Evolutionary conservation across 2,329 filamentous ascomycete species (phyloP).

Genomic region (Apiospora aurea): DNA sequence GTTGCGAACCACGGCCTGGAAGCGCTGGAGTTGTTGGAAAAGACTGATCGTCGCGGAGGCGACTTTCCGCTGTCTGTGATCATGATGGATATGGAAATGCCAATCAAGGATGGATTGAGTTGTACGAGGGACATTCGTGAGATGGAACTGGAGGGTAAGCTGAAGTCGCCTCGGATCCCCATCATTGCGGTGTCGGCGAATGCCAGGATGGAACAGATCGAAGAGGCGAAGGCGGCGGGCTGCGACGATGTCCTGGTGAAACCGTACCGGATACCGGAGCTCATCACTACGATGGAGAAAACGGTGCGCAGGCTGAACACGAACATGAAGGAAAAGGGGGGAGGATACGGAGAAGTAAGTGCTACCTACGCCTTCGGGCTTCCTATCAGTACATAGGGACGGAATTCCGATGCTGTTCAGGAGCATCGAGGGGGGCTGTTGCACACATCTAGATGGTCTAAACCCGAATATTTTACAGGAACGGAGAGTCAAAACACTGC

Average conservation of each 20-base stretch:
- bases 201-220: conserved; percentile 67
- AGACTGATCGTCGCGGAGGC: conserved; percentile 33
- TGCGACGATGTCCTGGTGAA: conserved; percentile 75
- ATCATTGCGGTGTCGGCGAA: conserved; percentile 75
- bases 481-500: conserved; percentile 22
- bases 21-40: conserved; percentile 54
- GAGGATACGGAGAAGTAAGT: conserved; percentile 16
- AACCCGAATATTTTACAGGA: conserved; percentile 19
- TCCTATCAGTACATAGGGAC: conserved; percentile 21
- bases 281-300: conserved; percentile 65
- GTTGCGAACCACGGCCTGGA: conserved; percentile 70
- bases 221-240: conserved; percentile 57
- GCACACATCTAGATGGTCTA: conserved; percentile 18
- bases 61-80: conserved; percentile 62
- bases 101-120: conserved; percentile 73
- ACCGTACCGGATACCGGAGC: conserved; percentile 69
- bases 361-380: conserved; percentile 20
- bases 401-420: conserved; percentile 8
- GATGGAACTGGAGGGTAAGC: conserved; percentile 61
- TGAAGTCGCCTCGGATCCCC: conserved; percentile 61
- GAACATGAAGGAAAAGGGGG: conserved; percentile 6
- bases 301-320: conserved; percentile 45
- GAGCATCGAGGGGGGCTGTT: conserved; percentile 12
- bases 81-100: conserved; percentile 82
- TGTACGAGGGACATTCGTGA: conserved; percentile 71